phyloP scores from a whole-genome alignment of 2,329 filamentous ascomycete genomes.

The Arachnopeziza araneosa region DNA sequence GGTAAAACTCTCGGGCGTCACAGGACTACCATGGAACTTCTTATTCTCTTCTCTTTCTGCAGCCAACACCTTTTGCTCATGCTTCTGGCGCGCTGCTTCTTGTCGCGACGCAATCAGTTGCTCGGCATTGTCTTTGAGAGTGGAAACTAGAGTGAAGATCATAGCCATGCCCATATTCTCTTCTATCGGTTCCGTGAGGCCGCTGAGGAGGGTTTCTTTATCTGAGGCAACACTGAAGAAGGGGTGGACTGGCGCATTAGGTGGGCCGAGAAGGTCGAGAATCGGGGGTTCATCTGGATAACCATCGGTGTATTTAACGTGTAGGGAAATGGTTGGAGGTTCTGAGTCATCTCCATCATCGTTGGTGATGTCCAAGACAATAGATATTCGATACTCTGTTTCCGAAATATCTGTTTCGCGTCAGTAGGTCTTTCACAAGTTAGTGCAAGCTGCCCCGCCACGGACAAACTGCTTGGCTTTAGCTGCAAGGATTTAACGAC shows the following conservation, averaged over 20 bases:
- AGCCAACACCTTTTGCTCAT: conserved; percentile 49
- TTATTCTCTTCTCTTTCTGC: conserved; percentile 89
- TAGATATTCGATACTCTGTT: conserved; percentile 78
- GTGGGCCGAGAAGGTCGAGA: conserved; percentile 72
- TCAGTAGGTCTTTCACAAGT: not conserved
- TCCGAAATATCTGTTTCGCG: conserved; percentile 71
- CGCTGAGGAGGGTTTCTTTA: conserved; percentile 65
- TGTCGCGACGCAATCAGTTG: conserved; percentile 70
- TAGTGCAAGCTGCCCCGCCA: not conserved
- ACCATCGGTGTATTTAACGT: conserved; percentile 80
- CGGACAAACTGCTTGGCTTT: not conserved
- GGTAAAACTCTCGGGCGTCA: conserved; percentile 81
- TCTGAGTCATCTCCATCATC: conserved; percentile 58
- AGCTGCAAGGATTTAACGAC: conserved; percentile 8
- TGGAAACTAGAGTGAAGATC: conserved; percentile 86
- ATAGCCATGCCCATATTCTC: conserved; percentile 97
- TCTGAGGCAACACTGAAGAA: conserved; percentile 78
- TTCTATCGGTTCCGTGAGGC: conserved; percentile 69
- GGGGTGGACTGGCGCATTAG: conserved; percentile 62
- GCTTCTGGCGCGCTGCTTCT: conserved; percentile 52
- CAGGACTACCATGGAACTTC: conserved; percentile 88
- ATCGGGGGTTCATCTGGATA: conserved; percentile 86
- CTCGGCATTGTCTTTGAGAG: conserved; percentile 88
- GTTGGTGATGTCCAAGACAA: conserved; percentile 72
- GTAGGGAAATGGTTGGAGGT: conserved; percentile 68